Conservation (phyloP, 2,329 filamentous ascomycete species). For the Alternaria solani region DNA sequence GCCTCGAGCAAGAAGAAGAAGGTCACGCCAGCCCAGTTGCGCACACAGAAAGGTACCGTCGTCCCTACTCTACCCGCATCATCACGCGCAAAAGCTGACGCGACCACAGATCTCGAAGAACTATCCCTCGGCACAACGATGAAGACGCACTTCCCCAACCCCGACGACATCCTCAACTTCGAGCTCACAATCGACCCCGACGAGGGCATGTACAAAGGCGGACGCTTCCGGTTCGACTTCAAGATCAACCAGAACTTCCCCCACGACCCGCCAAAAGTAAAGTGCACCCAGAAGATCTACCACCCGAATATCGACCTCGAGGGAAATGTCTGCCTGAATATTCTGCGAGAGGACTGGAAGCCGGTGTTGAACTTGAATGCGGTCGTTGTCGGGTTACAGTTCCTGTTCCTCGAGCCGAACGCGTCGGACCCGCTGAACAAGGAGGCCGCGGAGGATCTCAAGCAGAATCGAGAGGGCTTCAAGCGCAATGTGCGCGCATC, state of each 20-base stretch:
- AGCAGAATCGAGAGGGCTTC: conserved; percentile 84
- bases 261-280: conserved; percentile 96
- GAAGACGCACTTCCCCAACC: conserved; percentile 81
- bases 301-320: conserved; percentile 98
- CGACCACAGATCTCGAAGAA: conserved; percentile 74
- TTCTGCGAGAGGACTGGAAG: conserved; percentile 98
- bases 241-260: conserved; percentile 94
- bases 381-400: conserved; percentile 94
- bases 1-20: conserved; percentile 93
- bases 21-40: conserved; percentile 93
- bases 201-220: conserved; percentile 88
- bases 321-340: conserved; percentile 98
- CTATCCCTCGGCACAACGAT: conserved; percentile 80
- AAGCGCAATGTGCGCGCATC: conserved; percentile 86
- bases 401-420: conserved; percentile 97
- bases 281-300: conserved; percentile 97
- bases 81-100: conserved; percentile 16
- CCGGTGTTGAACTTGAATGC: conserved; percentile 96
- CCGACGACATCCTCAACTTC: conserved; percentile 87
- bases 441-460: conserved; percentile 92
- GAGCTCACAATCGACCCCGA: conserved; percentile 82
- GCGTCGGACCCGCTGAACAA: conserved; percentile 98
- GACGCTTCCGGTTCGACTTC: conserved; percentile 89
- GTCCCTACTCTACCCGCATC: not conserved
- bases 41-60: conserved; percentile 86